A percentile compares a stretch with the other conserved stretches of the same genome.
These are phyloP conservation scores for Cutaneotrichosporon sp. DNA, from an alignment of 1,284 basidiomycete species.

Conservation along the genomic window DNA sequence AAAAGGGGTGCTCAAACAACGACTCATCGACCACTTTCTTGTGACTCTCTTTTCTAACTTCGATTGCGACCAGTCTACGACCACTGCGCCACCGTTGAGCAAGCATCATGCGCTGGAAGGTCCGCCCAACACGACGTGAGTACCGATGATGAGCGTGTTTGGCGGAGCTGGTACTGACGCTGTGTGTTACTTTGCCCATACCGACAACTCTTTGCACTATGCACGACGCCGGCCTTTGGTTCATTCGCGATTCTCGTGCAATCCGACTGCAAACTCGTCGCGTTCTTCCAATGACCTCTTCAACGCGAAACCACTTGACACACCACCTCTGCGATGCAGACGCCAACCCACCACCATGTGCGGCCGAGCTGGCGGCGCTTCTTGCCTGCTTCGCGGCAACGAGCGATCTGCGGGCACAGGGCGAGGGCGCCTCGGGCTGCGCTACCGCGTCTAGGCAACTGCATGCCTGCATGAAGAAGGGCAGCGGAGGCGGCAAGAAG, in stretches of 20 bases:
- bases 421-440: conserved; percentile 53
- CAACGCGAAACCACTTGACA: no score
- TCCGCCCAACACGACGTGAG: conserved; percentile 12
- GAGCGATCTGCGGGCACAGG: conserved; percentile 60
- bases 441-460: conserved; percentile 61
- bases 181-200: no score
- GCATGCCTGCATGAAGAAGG: conserved; percentile 69
- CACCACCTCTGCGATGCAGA: no score
- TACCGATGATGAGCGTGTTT: neutral
- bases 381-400: conserved; percentile 87
- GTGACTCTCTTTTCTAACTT: neutral
- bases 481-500: neutral
- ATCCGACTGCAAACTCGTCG: no score
- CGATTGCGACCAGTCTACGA: neutral
- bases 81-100: neutral
- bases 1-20: neutral
- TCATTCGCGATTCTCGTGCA: neutral
- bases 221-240: neutral
- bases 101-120: conserved; percentile 8
- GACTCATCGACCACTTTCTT: neutral
- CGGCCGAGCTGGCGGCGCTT: conserved; percentile 71
- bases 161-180: neutral
- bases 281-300: neutral
- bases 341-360: conserved; percentile 59
- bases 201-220: neutral